These are phyloP conservation scores for Rhodotorula sp. DNA, from an alignment of 1,284 basidiomycete species.

Conservation along the genomic window DNA sequence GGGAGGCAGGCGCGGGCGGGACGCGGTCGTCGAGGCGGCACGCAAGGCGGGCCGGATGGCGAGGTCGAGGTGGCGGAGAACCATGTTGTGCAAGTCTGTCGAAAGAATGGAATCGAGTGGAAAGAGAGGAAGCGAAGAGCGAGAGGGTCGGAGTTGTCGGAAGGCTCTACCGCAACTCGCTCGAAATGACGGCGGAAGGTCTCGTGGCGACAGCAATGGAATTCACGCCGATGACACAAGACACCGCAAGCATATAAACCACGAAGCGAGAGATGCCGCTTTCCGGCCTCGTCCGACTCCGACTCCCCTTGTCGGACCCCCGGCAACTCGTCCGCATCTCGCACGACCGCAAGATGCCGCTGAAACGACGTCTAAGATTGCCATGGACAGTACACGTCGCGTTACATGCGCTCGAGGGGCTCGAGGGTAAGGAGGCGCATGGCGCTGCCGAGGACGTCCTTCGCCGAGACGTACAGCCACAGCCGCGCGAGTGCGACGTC, in stretches of 20 bases:
- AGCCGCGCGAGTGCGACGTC: constrained; percentile 79
- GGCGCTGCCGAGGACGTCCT: constrained; percentile 81
- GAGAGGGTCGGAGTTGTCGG: neutral
- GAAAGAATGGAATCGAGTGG: no score
- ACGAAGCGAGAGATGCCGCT: neutral
- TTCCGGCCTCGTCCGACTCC: no score
- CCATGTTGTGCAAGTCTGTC: neutral
- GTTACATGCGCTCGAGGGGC: constrained; percentile 88
- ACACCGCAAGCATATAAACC: neutral
- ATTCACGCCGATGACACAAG: no score
- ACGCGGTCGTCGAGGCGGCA: constrained; percentile 1
- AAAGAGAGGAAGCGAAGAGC: neutral
- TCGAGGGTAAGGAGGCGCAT: constrained; percentile 84
- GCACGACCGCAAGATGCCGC: neutral
- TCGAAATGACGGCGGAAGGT: no score
- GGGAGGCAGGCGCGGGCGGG: neutral
- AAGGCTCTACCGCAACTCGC: no score
- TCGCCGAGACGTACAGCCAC: constrained; percentile 83
- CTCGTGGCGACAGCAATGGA: no score
- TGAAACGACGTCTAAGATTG: neutral
- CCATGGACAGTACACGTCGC: neutral
- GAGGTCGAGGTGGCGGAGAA: neutral
- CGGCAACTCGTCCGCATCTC: neutral
- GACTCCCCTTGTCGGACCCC: no score
- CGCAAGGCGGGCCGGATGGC: neutral